phyloP scores from a whole-genome alignment of 73 alveolate species.

The Symbiodinium natans region DNA sequence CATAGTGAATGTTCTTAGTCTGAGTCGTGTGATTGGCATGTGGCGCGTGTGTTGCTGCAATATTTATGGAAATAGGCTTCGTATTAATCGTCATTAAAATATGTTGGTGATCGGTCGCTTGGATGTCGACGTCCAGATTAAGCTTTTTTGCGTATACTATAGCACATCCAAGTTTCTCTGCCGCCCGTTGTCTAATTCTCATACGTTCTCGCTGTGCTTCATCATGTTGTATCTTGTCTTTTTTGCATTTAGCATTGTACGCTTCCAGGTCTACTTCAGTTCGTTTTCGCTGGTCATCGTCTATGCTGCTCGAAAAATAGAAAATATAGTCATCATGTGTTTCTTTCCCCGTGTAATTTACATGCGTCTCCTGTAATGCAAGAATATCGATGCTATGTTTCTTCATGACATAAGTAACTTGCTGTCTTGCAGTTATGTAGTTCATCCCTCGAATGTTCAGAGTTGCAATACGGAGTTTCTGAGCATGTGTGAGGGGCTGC shows the following conservation, averaged over 20 bases:
- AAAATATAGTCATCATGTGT: not conserved
- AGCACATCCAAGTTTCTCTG: slow-evolving; percentile 25
- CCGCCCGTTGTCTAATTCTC: not conserved
- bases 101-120: not conserved
- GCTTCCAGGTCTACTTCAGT: not conserved
- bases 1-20: not conserved
- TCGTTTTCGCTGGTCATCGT: not conserved
- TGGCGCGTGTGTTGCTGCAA: not conserved
- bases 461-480: not conserved
- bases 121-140: not conserved
- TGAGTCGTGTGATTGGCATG: not conserved
- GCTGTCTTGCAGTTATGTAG: slow-evolving; percentile 1
- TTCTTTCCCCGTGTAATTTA: not conserved
- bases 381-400: not conserved
- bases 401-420: not conserved
- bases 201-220: not conserved
- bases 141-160: not conserved
- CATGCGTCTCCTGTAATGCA: not conserved
- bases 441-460: not conserved
- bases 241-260: too few relatives aligned
- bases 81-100: not conserved
- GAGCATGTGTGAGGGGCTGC: not conserved
- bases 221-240: not conserved
- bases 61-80: not conserved
- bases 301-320: not conserved